A percentile compares a stretch with the other conserved stretches of the same genome.
Conservation (phyloP, 371 early-diverging fungal species). For the Cladochytrium tenue region DNA sequence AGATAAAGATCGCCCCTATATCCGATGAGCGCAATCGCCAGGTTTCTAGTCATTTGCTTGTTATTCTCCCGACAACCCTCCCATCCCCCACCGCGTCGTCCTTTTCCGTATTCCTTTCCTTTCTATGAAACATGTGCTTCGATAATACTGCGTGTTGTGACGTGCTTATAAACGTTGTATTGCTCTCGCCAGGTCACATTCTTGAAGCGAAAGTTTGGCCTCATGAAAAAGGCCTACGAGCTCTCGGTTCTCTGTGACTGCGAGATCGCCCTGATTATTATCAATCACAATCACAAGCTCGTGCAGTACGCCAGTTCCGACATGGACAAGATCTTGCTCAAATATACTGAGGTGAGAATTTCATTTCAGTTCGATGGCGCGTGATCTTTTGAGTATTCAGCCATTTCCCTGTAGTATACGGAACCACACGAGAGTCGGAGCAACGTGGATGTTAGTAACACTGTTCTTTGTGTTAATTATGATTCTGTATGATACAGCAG, state of each 20-base stretch:
- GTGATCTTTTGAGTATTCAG: too few species aligned
- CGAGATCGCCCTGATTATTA: conserved; percentile 93
- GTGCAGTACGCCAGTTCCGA: conserved; percentile 89
- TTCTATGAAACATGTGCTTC: too few species aligned
- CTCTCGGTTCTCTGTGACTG: conserved; percentile 96
- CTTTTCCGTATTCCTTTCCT: too few species aligned
- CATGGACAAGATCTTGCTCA: conserved; percentile 88
- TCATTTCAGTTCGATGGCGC: too few species aligned
- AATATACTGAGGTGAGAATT: conserved; percentile 86
- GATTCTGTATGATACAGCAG: too few species aligned
- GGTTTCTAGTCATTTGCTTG: conserved; percentile 50
- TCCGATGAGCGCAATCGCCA: conserved; percentile 91
- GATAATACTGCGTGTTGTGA: too few species aligned
- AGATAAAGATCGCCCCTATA: conserved; percentile 95
- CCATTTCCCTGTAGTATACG: conserved; percentile 48
- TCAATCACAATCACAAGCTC: conserved; percentile 87
- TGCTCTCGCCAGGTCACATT: conserved; percentile 91
- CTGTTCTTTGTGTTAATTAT: too few species aligned
- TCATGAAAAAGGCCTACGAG: conserved; percentile 99
- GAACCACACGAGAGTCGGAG: conserved; percentile 68
- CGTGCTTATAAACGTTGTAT: too few species aligned
- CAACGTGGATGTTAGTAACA: conserved; percentile 56
- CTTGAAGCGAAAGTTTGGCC: conserved; percentile 94
- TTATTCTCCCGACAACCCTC: too few species aligned
- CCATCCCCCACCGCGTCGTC: too few species aligned